Percentiles rank a stretch among this genome's conserved stretches.
phyloP scores from a whole-genome alignment of 2,329 filamentous ascomycete species.

The Aspergillus sp. region DNA sequence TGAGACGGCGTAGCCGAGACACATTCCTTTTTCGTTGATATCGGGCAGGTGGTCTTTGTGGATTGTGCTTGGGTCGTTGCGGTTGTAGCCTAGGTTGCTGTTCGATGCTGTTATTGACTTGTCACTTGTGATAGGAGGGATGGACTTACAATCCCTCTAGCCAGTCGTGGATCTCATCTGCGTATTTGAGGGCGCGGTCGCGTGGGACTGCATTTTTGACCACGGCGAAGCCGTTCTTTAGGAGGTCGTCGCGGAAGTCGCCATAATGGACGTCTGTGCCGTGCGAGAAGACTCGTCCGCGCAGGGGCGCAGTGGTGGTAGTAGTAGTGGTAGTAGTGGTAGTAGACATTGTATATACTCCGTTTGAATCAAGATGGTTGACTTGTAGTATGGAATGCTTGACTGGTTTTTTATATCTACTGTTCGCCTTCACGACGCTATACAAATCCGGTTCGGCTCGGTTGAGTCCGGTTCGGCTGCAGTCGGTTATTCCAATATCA shows the following conservation, averaged over 20 bases:
- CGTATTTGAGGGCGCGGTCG: slow-evolving; percentile 37
- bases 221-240: slow-evolving; percentile 45
- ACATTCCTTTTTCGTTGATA: slow-evolving; percentile 53
- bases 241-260: slow-evolving; percentile 28
- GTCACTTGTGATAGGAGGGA: neutral
- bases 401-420: neutral
- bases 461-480: neutral
- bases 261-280: slow-evolving; percentile 18
- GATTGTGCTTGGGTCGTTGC: slow-evolving; percentile 35
- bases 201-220: slow-evolving; percentile 48
- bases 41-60: slow-evolving; percentile 35
- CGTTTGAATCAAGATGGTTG: neutral
- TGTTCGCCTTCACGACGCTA: neutral
- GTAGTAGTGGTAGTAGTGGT: slow-evolving; percentile 8
- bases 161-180: slow-evolving; percentile 25
- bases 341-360: slow-evolving; percentile 16
- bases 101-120: too few species aligned
- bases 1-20: slow-evolving; percentile 46
- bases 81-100: slow-evolving; percentile 37
- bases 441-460: neutral
- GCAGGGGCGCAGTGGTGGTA: neutral
- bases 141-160: slow-evolving; percentile 24
- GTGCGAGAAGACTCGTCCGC: slow-evolving; percentile 15
- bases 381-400: neutral
- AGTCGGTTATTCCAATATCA: too few species aligned